Base-by-base conservation (phyloP, 1,284 basidiomycete species). In the Neonothopanus nambi region DNA sequence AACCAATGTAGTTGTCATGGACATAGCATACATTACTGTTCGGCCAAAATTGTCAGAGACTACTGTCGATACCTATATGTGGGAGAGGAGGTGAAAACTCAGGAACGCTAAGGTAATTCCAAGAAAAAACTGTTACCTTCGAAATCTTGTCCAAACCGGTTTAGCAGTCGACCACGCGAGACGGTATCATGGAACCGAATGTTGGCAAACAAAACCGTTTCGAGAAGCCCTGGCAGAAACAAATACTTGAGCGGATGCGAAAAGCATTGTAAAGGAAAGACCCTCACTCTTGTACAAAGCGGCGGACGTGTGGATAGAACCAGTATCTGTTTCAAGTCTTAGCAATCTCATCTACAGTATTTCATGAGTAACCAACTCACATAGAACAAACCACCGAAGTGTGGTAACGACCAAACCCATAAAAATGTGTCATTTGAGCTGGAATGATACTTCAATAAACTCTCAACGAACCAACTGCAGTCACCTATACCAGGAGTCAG, bases 141-240 rank as follows among this genome's bases (percentile, higher is more conserved):
- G 55, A 96, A 92, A 66, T 97, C 95, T 67, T 97, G 96, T 38
- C 93, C 92, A 62, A 97, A 96, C 36, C 94, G 80, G 66, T 96
- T 95, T 36, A 95, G 72, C 6, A 95, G 73, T 12, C 93, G 83
- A 6, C 94, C 94, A 42, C 92, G 83, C 46, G 88, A 91, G 3
- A 93, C 85, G 0, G 93, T 97, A 65, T 98, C 95, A 65, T 96
- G 95, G 80, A 97, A 97, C 23, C 94, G 84, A 48, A 97, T 86
- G 39, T 93, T 86, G 1, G 95, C 94, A 61, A 95, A 95, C 1
- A 99, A 74, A 9, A 98, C 87, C 0, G 87, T 73, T 66, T 94
- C 87, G 38, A 98, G 78, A 45, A 99, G 79, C 37, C 72, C 85
- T 67, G 64, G 15, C 11, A 15, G 18, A 5, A 66, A 60, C 60